Conservation (phyloP, 495 filamentous ascomycete genomes). For the Xylaria castorea region DNA sequence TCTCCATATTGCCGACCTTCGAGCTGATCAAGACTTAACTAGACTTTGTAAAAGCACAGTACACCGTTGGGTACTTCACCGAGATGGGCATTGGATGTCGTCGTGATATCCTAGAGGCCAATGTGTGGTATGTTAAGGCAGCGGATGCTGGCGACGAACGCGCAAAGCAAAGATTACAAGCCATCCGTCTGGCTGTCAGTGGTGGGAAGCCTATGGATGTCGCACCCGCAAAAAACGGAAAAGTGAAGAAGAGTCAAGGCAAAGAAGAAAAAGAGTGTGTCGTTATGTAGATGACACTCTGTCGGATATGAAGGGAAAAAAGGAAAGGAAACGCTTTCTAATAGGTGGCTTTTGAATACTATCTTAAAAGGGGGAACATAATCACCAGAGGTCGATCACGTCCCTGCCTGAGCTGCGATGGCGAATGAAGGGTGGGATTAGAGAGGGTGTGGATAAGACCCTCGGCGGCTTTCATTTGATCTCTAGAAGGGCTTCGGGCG, state of each 20-base stretch:
- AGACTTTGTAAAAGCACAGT: conserved; percentile 93
- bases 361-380: background rate
- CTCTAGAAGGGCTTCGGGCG: conserved; percentile 19
- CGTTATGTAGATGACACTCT: conserved; percentile 56
- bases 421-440: conserved; percentile 18
- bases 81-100: conserved; percentile 98
- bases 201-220: conserved; percentile 68
- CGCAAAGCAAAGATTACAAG: conserved; percentile 82
- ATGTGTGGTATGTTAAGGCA: conserved; percentile 97
- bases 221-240: conserved; percentile 53
- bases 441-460: conserved; percentile 8
- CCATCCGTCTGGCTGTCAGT: conserved; percentile 84
- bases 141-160: conserved; percentile 91
- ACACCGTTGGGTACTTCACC: conserved; percentile 95
- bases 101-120: conserved; percentile 90
- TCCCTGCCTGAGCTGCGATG: background rate
- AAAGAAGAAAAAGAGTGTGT: conserved; percentile 64
- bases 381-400: conserved; percentile 5
- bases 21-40: conserved; percentile 28
- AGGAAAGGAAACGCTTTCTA: background rate
- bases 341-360: conserved; percentile 21
- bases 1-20: background rate
- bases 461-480: conserved; percentile 17
- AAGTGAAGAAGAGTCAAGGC: conserved; percentile 56
- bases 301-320: background rate